These are phyloP conservation scores for Prunus fruticosa DNA, from an alignment of 306 rosid genomes.

Conservation along the genomic window DNA sequence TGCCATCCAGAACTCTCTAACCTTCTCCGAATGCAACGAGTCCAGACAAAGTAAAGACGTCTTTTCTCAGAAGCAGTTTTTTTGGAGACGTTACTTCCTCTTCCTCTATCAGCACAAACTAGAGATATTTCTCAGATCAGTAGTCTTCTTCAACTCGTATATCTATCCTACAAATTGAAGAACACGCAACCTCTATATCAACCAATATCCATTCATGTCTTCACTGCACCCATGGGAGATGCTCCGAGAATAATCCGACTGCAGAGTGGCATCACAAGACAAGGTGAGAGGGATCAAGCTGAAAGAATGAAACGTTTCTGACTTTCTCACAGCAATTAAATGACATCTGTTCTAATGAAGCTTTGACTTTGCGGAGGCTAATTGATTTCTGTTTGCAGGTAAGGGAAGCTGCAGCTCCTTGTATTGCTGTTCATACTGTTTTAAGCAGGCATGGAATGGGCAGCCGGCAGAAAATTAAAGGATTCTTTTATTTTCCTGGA, in stretches of 20 bases:
- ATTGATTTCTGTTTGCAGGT: constrained; percentile 28
- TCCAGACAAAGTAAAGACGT: too few species aligned
- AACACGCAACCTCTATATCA: not conserved
- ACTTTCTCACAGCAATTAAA: not conserved
- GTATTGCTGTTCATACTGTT: not conserved
- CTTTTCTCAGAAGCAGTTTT: too few species aligned
- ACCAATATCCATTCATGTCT: not conserved
- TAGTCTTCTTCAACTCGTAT: not conserved
- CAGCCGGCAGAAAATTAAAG: not conserved
- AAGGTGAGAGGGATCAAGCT: constrained; percentile 42
- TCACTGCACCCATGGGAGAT: not conserved
- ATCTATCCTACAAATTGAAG: not conserved
- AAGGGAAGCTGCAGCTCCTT: constrained; percentile 14
- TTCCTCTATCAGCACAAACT: constrained; percentile 20
- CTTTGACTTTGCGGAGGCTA: too few species aligned
- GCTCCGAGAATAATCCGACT: not conserved
- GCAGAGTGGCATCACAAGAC: not conserved
- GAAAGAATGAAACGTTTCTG: not conserved
- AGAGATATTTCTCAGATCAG: not conserved
- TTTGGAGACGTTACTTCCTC: constrained; percentile 17
- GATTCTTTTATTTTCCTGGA: not conserved
- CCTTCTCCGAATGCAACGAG: too few species aligned
- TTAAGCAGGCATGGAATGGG: not conserved
- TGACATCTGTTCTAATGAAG: constrained; percentile 4
- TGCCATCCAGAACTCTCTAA: too few species aligned